Evolutionary conservation across 176 grass and related monocot genomes (phyloP).

Genomic region (Rhynchospora pubera): DNA sequence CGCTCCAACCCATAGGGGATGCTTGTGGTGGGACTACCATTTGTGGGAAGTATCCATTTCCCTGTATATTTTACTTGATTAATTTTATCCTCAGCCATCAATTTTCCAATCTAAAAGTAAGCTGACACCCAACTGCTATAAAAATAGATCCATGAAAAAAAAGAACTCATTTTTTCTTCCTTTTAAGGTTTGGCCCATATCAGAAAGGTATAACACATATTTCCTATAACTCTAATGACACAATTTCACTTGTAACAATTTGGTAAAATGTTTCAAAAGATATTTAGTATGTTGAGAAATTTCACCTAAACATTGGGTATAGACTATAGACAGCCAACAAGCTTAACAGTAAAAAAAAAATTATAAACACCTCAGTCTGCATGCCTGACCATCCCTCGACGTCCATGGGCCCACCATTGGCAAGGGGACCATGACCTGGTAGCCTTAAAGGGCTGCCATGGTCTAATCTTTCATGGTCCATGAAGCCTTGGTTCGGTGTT

Average conservation of each 20-base stretch:
- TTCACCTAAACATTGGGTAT: neutral
- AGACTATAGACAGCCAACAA: neutral
- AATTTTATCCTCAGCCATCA: neutral
- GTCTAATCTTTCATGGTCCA: conserved; percentile 88
- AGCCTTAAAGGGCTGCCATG: conserved; percentile 83
- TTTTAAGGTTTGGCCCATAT: neutral
- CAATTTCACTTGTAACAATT: neutral
- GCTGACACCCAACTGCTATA: neutral
- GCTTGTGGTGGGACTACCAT: conserved; percentile 46
- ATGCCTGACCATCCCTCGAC: conserved; percentile 77
- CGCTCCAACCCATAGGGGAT: conserved; percentile 60
- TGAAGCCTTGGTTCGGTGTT: conserved; percentile 61
- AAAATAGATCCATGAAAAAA: neutral
- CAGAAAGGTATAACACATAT: neutral
- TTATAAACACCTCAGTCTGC: conserved; percentile 67
- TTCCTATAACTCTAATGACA: neutral
- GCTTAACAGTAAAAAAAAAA: neutral
- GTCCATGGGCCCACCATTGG: conserved; percentile 96
- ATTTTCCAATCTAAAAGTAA: conserved; percentile 2
- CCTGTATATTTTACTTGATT: conserved; percentile 19
- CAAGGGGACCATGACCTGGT: conserved; percentile 43
- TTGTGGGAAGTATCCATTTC: conserved; percentile 53
- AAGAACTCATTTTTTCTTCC: neutral
- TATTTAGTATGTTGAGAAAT: neutral
- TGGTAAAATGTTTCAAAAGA: neutral